Conservation (phyloP, 2,329 filamentous ascomycete genomes). For the Didymosphaeria variabile region DNA sequence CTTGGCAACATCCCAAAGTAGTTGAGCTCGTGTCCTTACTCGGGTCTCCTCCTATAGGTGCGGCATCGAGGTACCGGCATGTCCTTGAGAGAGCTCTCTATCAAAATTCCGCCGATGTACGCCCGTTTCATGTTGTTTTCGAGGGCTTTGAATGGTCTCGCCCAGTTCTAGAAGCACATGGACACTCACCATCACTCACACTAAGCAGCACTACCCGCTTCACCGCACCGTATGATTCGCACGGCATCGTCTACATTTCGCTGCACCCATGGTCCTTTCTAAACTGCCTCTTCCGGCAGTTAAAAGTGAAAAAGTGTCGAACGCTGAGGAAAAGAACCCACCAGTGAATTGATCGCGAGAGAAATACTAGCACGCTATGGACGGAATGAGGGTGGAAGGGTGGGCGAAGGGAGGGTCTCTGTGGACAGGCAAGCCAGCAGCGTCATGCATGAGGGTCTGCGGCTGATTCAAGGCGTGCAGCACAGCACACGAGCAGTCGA, state of each 20-base stretch:
- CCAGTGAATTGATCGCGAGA: constrained; percentile 11
- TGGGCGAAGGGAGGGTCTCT: background rate
- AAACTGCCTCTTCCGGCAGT: constrained; percentile 11
- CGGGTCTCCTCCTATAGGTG: no score
- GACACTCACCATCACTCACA: background rate
- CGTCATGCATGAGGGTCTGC: background rate
- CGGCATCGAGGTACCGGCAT: no score
- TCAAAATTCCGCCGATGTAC: background rate
- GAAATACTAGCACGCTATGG: background rate
- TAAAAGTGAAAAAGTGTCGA: background rate
- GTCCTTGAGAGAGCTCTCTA: no score
- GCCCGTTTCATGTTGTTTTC: background rate
- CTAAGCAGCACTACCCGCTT: background rate
- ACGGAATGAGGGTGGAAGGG: background rate
- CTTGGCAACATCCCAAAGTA: background rate
- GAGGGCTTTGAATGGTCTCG: background rate
- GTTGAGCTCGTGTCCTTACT: background rate
- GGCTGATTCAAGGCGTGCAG: background rate
- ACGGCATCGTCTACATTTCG: background rate
- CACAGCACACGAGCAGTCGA: background rate
- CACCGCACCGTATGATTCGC: constrained; percentile 4
- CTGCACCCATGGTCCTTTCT: background rate
- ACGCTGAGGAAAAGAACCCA: constrained; percentile 16
- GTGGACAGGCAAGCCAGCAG: background rate
- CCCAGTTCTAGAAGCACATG: background rate